phyloP scores from a whole-genome alignment of 2,329 filamentous ascomycete species.

The Lecanoromycetidae sp. region DNA sequence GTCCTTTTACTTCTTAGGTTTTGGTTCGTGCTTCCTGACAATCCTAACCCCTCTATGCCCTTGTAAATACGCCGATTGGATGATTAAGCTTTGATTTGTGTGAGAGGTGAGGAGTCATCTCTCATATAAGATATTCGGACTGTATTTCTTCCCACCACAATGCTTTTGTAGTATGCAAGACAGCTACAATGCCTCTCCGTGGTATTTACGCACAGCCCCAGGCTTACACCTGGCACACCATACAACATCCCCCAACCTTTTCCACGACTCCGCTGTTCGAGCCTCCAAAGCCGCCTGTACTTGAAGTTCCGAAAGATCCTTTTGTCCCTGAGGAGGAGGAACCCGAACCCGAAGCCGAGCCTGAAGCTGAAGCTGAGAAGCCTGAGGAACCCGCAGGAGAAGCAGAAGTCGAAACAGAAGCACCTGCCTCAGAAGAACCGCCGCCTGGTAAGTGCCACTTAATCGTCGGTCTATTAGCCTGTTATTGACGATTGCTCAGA shows the following conservation, averaged over 20 bases:
- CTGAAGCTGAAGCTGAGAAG: too few relatives aligned
- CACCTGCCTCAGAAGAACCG: too few relatives aligned
- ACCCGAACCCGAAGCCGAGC: too few relatives aligned
- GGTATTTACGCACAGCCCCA: neutral
- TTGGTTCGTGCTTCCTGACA: neutral
- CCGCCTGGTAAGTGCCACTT: too few relatives aligned
- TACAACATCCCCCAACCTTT: neutral
- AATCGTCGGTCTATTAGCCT: too few relatives aligned
- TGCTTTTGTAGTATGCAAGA: neutral
- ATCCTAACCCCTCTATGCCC: conserved; percentile 5
- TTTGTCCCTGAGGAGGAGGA: neutral
- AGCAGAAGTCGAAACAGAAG: too few relatives aligned
- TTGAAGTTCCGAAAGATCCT: conserved; percentile 6
- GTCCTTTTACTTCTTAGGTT: neutral
- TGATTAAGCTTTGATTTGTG: too few relatives aligned
- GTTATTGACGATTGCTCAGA: too few relatives aligned
- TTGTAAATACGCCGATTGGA: too few relatives aligned
- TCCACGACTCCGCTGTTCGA: neutral
- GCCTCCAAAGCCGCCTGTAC: conserved; percentile 9
- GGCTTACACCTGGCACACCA: conserved; percentile 1
- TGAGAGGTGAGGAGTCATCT: too few relatives aligned
- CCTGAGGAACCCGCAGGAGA: too few relatives aligned
- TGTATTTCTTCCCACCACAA: neutral
- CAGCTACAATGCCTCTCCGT: neutral
- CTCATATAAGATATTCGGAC: too few relatives aligned